A percentile compares a stretch with the other conserved stretches of the same genome.
Conservation (phyloP, 257 asterid species). For the Schizonepeta tenuifolia region DNA sequence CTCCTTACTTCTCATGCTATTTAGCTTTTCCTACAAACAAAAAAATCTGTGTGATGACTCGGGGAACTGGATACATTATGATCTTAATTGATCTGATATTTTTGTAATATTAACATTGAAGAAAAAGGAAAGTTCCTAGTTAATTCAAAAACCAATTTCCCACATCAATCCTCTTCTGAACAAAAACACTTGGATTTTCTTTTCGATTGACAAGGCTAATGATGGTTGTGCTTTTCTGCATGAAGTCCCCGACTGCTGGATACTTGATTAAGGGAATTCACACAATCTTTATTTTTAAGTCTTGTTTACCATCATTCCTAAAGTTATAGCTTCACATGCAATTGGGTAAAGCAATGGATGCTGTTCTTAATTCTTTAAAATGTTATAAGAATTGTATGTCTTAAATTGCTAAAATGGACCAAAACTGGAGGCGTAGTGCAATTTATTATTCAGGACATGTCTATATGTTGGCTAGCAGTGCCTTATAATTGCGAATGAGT, state of each 20-base stretch:
- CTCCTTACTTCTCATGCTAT: background rate
- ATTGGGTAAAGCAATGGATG: background rate
- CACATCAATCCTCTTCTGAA: slow-evolving; percentile 2
- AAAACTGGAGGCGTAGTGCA: background rate
- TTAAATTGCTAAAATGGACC: background rate
- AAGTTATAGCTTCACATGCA: background rate
- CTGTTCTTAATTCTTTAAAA: background rate
- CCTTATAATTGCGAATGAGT: background rate
- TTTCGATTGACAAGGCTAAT: background rate
- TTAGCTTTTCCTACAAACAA: background rate
- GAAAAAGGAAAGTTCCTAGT: background rate
- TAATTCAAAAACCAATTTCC: slow-evolving; percentile 2
- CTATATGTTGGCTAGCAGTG: background rate
- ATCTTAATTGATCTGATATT: background rate
- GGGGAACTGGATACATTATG: background rate
- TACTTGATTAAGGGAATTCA: background rate
- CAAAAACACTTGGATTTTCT: background rate
- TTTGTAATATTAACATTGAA: background rate
- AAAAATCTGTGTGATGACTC: background rate
- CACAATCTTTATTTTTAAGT: background rate
- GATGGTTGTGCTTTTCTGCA: background rate
- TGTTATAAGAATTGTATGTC: background rate
- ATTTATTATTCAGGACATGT: background rate
- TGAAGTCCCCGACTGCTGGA: background rate
- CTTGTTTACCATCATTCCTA: background rate